Evolutionary conservation across 768 basidiomycete genomes (phyloP).

Genomic region (Clitopilus passeckerianus): DNA sequence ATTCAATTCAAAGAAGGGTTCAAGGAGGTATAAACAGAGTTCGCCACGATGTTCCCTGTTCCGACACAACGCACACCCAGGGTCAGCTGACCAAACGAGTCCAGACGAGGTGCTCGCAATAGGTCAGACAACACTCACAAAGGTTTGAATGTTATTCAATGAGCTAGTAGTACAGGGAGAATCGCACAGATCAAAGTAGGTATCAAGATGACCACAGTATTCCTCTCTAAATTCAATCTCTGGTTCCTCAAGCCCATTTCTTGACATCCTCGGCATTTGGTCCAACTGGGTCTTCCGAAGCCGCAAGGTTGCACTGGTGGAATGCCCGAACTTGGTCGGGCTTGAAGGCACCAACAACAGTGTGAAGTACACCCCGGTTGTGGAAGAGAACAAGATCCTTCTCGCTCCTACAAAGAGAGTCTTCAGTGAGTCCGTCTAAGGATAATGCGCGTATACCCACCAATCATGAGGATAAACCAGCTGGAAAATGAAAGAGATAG

Average conservation of each 20-base stretch:
- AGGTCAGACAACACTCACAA: not conserved
- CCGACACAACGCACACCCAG: no score
- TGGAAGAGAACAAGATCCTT: conserved; percentile 83
- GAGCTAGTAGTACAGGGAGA: not conserved
- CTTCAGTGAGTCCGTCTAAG: not conserved
- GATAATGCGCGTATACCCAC: conserved; percentile 25
- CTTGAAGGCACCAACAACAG: conserved; percentile 75
- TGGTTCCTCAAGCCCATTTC: conserved; percentile 40
- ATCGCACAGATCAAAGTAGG: not conserved
- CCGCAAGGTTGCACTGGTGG: conserved; percentile 88
- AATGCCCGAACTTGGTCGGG: conserved; percentile 67
- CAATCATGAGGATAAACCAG: conserved; percentile 90
- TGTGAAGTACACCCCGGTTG: conserved; percentile 77
- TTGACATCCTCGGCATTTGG: conserved; percentile 64
- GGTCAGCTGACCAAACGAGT: no score
- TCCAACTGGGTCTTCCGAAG: conserved; percentile 64
- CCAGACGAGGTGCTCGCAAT: not conserved
- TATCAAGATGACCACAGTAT: not conserved
- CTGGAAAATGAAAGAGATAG: conserved; percentile 21
- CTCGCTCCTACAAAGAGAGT: conserved; percentile 25
- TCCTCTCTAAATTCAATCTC: not conserved
- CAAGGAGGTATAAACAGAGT: no score
- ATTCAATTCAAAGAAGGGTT: no score
- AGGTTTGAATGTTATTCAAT: not conserved
- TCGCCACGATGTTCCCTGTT: no score